Evolutionary conservation across 202 grass and related monocot genomes (phyloP).

Genomic region (Eragrostis tef): DNA sequence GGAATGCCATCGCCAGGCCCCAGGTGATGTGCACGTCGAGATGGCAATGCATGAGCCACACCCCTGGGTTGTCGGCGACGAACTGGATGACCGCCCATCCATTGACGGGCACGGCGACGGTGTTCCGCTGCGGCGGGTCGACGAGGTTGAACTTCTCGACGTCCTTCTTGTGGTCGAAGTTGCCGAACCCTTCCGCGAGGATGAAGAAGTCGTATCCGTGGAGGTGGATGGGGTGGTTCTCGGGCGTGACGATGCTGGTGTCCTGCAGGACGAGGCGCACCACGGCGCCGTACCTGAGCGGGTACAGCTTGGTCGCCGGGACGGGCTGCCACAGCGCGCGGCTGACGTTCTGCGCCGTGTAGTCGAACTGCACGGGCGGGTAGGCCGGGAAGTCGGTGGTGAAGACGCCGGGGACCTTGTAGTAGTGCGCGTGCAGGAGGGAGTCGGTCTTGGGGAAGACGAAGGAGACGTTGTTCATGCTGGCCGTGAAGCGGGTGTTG

Average conservation of each 20-base stretch:
- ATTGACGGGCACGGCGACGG: slow-evolving; percentile 80
- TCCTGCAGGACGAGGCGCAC: slow-evolving; percentile 76
- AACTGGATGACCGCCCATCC: slow-evolving; percentile 87
- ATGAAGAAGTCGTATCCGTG: slow-evolving; percentile 68
- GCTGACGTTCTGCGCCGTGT: slow-evolving; percentile 82
- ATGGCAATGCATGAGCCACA: slow-evolving; percentile 90
- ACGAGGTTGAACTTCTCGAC: slow-evolving; percentile 73
- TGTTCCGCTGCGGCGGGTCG: slow-evolving; percentile 84
- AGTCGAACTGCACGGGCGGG: slow-evolving; percentile 78
- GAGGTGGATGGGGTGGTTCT: slow-evolving; percentile 93
- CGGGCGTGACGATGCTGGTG: slow-evolving; percentile 71
- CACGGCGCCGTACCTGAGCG: slow-evolving; percentile 64
- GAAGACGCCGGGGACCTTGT: slow-evolving; percentile 51
- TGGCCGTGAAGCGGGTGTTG: slow-evolving; percentile 69
- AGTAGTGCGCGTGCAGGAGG: slow-evolving; percentile 70
- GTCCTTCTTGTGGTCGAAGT: slow-evolving; percentile 75
- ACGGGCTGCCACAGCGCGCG: slow-evolving; percentile 60
- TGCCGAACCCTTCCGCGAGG: slow-evolving; percentile 61
- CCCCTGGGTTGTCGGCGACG: slow-evolving; percentile 76
- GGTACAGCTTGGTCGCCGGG: slow-evolving; percentile 62
- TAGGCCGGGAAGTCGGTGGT: slow-evolving; percentile 68
- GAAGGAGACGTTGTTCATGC: slow-evolving; percentile 93
- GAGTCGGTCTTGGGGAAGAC: slow-evolving; percentile 63
- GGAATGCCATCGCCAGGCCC: slow-evolving; percentile 83
- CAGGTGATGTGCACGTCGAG: slow-evolving; percentile 86